Conservation (phyloP, 2,329 filamentous ascomycete species). For the Monosporascus sp. region DNA sequence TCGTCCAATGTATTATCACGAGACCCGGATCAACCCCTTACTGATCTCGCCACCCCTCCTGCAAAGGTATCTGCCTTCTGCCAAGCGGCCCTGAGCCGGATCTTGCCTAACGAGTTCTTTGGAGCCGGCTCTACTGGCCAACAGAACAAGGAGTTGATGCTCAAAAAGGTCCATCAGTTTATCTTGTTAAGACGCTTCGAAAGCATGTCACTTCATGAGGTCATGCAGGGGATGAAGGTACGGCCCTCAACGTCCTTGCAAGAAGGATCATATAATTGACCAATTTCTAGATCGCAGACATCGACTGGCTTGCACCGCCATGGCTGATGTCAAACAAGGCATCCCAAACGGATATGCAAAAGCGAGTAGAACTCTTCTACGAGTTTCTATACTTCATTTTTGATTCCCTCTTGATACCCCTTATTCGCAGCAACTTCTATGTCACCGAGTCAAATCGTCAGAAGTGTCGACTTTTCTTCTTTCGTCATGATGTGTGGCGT, state of each 20-base stretch:
- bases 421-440: slow-evolving; percentile 85
- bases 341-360: slow-evolving; percentile 66
- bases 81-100: slow-evolving; percentile 64
- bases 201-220: slow-evolving; percentile 71
- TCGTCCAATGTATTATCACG: slow-evolving; percentile 9
- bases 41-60: slow-evolving; percentile 62
- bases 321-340: slow-evolving; percentile 47
- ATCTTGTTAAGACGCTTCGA: slow-evolving; percentile 77
- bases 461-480: slow-evolving; percentile 82
- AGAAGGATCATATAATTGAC: slow-evolving; percentile 8
- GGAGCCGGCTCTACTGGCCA: slow-evolving; percentile 49
- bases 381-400: slow-evolving; percentile 92
- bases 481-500: slow-evolving; percentile 90
- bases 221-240: slow-evolving; percentile 73
- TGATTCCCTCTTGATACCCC: slow-evolving; percentile 83
- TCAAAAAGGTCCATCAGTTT: slow-evolving; percentile 72
- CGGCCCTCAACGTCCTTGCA: slow-evolving; percentile 8
- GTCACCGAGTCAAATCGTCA: slow-evolving; percentile 85
- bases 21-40: slow-evolving; percentile 49
- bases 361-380: slow-evolving; percentile 71
- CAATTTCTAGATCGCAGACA: slow-evolving; percentile 51
- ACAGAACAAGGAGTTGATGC: slow-evolving; percentile 58
- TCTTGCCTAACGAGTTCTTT: slow-evolving; percentile 75
- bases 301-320: slow-evolving; percentile 68
- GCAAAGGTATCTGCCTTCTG: slow-evolving; percentile 81